Conservation (phyloP, 805 yeast genomes). For the Candida sithepensis region DNA sequence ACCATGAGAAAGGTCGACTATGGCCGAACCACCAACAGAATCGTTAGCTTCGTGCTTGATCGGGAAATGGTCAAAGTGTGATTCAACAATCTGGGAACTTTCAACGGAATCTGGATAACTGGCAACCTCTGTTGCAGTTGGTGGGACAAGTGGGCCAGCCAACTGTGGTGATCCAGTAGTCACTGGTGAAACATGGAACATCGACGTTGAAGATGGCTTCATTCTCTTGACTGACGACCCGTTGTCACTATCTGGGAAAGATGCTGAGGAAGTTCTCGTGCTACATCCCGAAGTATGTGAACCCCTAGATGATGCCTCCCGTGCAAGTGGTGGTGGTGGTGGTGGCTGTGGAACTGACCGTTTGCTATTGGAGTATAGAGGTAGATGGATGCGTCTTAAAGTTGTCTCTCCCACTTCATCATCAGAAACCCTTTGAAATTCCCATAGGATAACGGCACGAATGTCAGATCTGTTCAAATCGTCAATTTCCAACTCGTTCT, state of each 20-base stretch:
- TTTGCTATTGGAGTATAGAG: constrained; percentile 9
- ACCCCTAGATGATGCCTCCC: no score
- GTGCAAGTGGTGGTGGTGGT: no score
- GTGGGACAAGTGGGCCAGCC: background rate
- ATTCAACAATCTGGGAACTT: background rate
- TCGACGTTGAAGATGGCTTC: background rate
- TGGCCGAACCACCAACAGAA: background rate
- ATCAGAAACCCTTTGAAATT: constrained; percentile 32
- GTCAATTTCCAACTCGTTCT: constrained; percentile 12
- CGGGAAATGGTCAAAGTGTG: no score
- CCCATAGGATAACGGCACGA: constrained; percentile 40
- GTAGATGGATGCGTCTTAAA: constrained; percentile 26
- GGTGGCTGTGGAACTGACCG: background rate
- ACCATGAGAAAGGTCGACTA: background rate
- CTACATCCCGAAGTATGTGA: background rate
- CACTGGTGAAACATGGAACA: background rate
- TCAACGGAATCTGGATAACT: background rate
- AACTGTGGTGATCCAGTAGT: background rate
- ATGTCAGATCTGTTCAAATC: constrained; percentile 26
- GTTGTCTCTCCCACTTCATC: constrained; percentile 23
- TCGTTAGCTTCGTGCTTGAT: background rate
- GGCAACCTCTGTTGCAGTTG: background rate
- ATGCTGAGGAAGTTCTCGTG: background rate
- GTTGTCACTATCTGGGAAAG: background rate
- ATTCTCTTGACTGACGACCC: background rate